Evolutionary conservation across 495 filamentous ascomycete genomes (phyloP).

Genomic region (Cladorrhinum samala): DNA sequence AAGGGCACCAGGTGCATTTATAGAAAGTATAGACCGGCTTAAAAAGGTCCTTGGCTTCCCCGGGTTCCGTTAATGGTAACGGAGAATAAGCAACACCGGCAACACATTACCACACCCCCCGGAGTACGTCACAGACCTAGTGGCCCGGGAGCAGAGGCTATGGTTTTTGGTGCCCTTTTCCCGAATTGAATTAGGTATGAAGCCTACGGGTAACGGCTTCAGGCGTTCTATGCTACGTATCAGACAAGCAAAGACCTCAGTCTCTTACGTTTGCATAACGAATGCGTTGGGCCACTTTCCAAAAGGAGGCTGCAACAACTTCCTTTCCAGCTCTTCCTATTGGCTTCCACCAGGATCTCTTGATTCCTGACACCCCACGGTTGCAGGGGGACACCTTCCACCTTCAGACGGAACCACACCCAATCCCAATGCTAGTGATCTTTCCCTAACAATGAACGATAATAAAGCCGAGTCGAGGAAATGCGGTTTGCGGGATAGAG

Average conservation of each 20-base stretch:
- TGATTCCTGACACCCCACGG: not conserved
- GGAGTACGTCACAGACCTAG: not conserved
- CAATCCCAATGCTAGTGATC: constrained; percentile 12
- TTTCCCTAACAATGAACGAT: constrained; percentile 9
- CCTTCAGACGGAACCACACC: constrained; percentile 5
- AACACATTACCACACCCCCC: constrained; percentile 5
- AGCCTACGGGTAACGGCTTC: not conserved
- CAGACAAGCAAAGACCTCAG: no score
- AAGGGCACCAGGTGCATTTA: constrained; percentile 10
- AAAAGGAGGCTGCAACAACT: not conserved
- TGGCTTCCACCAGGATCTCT: not conserved
- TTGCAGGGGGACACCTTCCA: not conserved
- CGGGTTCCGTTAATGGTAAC: constrained; percentile 4
- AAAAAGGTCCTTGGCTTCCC: constrained; percentile 14
- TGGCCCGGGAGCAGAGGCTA: not conserved
- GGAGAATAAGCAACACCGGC: not conserved
- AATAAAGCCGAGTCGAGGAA: constrained; percentile 16
- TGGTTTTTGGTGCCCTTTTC: not conserved
- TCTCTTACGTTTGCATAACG: not conserved
- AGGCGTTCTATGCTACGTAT: no score
- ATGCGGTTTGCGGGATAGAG: not conserved
- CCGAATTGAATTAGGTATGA: not conserved
- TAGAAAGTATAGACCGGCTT: constrained; percentile 13
- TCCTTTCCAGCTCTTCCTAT: not conserved
- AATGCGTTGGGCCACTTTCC: no score